A percentile compares a stretch with the other conserved stretches of the same genome.
Evolutionary conservation across 2,329 filamentous ascomycete genomes (phyloP).

Genomic region (Colletotrichum sp.): DNA sequence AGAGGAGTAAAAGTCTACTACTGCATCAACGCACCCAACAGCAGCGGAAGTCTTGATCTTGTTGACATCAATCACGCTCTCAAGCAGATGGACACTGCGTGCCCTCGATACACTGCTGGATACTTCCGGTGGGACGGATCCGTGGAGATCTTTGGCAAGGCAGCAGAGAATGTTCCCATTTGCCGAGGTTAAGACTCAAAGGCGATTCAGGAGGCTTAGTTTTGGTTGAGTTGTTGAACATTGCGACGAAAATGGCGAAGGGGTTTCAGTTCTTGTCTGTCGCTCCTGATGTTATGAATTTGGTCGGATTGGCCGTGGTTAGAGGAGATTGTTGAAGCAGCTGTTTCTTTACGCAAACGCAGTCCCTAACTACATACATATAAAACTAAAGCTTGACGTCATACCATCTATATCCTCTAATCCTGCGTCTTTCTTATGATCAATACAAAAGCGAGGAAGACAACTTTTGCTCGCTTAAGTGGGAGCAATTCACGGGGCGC

Average conservation of each 20-base stretch:
- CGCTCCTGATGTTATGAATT: not conserved
- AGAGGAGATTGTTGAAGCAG: not conserved
- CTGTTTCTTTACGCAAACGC: not conserved
- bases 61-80: not conserved
- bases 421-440: not conserved
- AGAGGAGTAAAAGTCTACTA: rapidly evolving
- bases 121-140: not conserved
- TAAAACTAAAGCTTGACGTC: not conserved
- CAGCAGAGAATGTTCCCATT: not conserved
- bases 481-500: not conserved
- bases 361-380: not conserved
- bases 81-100: not conserved
- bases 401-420: rapidly evolving
- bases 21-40: not conserved
- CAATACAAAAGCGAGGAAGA: not conserved
- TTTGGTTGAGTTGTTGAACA: not conserved
- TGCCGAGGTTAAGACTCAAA: not conserved
- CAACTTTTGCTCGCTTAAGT: not conserved
- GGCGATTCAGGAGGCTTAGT: not conserved
- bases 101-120: not conserved
- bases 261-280: not conserved
- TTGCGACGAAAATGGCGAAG: not conserved
- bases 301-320: not conserved
- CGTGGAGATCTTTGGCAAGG: not conserved
- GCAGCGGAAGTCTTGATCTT: not conserved